Evolutionary conservation across 2,329 filamentous ascomycete species (phyloP).

Genomic region (Neurospora sp.): DNA sequence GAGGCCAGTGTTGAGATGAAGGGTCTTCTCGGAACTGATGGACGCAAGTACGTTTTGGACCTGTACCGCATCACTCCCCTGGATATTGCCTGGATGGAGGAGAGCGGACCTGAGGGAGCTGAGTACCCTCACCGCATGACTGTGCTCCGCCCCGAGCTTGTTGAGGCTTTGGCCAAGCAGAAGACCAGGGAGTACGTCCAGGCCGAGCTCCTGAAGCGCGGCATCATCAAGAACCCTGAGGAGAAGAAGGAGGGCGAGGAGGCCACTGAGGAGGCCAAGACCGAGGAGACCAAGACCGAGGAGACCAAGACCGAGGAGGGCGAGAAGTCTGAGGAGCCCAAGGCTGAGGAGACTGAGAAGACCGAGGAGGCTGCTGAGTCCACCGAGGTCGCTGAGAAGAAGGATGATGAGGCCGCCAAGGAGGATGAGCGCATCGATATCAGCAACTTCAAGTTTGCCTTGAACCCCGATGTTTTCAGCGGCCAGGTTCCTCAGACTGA

Average conservation of each 20-base stretch:
- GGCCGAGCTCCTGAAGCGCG: conserved; percentile 60
- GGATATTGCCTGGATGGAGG: conserved; percentile 84
- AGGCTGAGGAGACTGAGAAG: conserved; percentile 26
- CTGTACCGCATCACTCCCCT: conserved; percentile 89
- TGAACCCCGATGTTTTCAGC: conserved; percentile 94
- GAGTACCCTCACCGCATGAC: conserved; percentile 95
- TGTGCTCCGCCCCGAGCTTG: conserved; percentile 78
- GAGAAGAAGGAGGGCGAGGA: conserved; percentile 16
- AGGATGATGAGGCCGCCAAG: conserved; percentile 25
- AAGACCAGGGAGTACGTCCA: conserved; percentile 88
- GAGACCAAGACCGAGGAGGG: conserved; percentile 27
- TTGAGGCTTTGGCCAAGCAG: conserved; percentile 73
- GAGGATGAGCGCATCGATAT: conserved; percentile 68
- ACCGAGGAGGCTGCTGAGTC: conserved; percentile 15
- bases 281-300: conserved; percentile 24
- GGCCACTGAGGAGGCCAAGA: conserved; percentile 1
- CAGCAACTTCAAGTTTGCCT: conserved; percentile 73
- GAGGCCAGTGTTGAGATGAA: conserved; percentile 97
- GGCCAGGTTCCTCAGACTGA: conserved; percentile 84
- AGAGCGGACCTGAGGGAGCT: conserved; percentile 44
- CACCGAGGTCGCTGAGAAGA: conserved; percentile 18
- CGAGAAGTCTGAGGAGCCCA: conserved; percentile 25
- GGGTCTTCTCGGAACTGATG: conserved; percentile 92
- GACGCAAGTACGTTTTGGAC: conserved; percentile 94
- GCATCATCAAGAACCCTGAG: conserved; percentile 28